These are phyloP conservation scores for Nyctanthes arbortristis DNA, from an alignment of 257 asterid species.

Conservation along the genomic window DNA sequence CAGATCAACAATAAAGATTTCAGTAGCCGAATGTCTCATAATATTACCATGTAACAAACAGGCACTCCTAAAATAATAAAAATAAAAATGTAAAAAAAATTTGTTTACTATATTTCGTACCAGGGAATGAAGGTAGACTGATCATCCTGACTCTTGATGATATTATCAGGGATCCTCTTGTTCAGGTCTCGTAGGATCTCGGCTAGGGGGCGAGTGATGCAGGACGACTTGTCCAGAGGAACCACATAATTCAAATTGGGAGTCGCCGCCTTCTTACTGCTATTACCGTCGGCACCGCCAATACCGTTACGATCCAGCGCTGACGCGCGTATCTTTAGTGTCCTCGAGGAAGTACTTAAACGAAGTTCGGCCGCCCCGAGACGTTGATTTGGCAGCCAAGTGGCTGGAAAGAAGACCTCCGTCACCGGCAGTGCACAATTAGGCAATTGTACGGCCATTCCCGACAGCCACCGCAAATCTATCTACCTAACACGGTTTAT, in stretches of 20 bases:
- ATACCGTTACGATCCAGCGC: constrained; percentile 30
- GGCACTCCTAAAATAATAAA: neutral
- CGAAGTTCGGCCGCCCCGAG: constrained; percentile 17
- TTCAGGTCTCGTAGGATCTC: constrained; percentile 96
- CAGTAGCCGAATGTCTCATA: neutral
- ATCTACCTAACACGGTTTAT: constrained; percentile 14
- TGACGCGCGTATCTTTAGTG: constrained; percentile 31
- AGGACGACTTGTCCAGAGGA: constrained; percentile 79
- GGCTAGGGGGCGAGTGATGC: constrained; percentile 87
- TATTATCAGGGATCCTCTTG: constrained; percentile 88
- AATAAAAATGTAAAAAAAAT: neutral
- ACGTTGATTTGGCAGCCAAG: constrained; percentile 22
- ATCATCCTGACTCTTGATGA: constrained; percentile 58
- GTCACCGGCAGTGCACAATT: constrained; percentile 30
- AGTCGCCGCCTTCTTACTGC: constrained; percentile 52
- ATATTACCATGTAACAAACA: neutral
- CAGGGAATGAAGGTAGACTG: constrained; percentile 75
- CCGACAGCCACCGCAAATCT: constrained; percentile 28
- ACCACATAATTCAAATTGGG: constrained; percentile 85
- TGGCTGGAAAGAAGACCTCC: constrained; percentile 29
- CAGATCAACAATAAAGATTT: constrained; percentile 12
- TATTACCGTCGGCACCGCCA: constrained; percentile 38
- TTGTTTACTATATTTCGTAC: constrained; percentile 41
- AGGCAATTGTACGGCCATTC: constrained; percentile 46
- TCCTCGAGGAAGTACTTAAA: constrained; percentile 25